Evolutionary conservation across 306 rosid genomes (phyloP).

Genomic region (Gastrolobium villosum): DNA sequence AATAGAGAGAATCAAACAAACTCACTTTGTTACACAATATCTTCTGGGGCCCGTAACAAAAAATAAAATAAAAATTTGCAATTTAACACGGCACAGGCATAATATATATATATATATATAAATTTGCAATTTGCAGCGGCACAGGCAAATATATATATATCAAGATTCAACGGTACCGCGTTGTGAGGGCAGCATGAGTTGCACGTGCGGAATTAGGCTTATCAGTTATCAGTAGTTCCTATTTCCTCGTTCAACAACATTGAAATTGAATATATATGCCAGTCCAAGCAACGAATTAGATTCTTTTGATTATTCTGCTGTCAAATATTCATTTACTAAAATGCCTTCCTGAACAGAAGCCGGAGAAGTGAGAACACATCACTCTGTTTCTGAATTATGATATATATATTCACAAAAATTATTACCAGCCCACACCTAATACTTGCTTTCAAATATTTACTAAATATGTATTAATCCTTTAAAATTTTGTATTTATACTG

Average conservation of each 20-base stretch:
- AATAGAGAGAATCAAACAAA: neutral
- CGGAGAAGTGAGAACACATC: neutral
- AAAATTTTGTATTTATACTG: neutral
- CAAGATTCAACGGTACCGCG: neutral
- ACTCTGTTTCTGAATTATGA: neutral
- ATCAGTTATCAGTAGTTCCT: neutral
- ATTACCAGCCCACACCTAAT: neutral
- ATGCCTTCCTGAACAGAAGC: neutral
- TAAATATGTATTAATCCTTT: neutral
- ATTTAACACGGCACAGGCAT: no score
- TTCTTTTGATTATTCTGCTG: no score
- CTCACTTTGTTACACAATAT: no score
- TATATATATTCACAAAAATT: neutral
- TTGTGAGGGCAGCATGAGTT: neutral
- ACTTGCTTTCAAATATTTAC: neutral
- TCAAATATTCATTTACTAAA: neutral
- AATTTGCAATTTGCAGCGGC: no score
- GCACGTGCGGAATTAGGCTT: slow-evolving; percentile 28
- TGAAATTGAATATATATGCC: neutral
- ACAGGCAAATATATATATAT: no score
- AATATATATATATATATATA: no score
- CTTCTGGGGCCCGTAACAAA: no score
- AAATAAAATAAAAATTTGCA: no score
- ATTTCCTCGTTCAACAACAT: neutral
- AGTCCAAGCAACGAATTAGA: neutral